Conservation (phyloP, 1,284 basidiomycete genomes). For the Pyrrhoderma lamaoense region DNA sequence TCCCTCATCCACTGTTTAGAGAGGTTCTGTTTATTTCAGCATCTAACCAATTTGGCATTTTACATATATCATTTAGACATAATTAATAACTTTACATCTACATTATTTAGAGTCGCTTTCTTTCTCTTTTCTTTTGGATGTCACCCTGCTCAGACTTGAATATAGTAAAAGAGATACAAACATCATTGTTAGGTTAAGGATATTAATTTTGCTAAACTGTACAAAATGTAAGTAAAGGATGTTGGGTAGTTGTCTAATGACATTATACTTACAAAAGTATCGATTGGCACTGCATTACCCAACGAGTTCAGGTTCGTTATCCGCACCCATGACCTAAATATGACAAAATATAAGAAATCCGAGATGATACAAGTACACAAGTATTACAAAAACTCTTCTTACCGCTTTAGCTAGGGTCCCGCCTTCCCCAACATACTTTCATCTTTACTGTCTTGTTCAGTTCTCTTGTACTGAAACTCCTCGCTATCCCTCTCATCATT, state of each 20-base stretch:
- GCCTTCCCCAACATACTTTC: constrained; percentile 20
- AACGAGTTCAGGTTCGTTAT: constrained; percentile 8
- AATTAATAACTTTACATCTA: not conserved
- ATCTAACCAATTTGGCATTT: not conserved
- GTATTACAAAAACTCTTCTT: constrained; percentile 13
- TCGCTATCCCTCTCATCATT: constrained; percentile 22
- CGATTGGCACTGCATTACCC: not conserved
- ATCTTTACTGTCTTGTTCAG: constrained; percentile 13
- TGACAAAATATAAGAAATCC: not conserved
- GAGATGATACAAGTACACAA: constrained; percentile 7
- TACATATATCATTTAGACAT: not conserved
- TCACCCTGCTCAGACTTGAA: not conserved
- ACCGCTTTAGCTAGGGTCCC: constrained; percentile 15
- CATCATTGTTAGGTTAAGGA: too few relatives aligned
- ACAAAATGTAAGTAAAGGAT: too few relatives aligned
- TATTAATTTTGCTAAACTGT: too few relatives aligned
- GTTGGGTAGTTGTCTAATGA: too few relatives aligned
- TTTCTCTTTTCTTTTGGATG: not conserved
- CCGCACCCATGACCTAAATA: constrained; percentile 6
- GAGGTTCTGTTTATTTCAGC: too few relatives aligned
- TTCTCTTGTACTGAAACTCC: constrained; percentile 23
- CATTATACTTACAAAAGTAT: too few relatives aligned
- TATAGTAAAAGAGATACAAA: too few relatives aligned
- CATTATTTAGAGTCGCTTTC: constrained; percentile 3
- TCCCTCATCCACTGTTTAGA: too few relatives aligned